These are phyloP conservation scores for Aphanocladium album DNA, from an alignment of 2,329 filamentous ascomycete genomes.

Conservation along the genomic window DNA sequence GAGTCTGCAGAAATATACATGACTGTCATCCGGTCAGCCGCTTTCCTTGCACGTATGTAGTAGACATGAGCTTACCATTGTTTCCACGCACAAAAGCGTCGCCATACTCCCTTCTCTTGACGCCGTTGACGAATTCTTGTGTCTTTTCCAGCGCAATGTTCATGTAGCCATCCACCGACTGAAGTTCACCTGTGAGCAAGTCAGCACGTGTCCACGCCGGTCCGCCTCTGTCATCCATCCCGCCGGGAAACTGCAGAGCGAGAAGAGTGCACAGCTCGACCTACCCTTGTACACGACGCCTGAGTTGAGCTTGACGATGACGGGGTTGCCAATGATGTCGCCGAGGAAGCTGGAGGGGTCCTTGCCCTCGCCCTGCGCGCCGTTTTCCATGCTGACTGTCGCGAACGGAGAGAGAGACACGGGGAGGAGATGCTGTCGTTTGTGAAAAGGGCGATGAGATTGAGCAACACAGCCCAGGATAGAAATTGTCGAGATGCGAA, in stretches of 20 bases:
- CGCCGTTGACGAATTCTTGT: conserved; percentile 82
- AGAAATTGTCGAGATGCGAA: neutral
- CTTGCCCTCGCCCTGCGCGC: conserved; percentile 67
- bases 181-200: conserved; percentile 67
- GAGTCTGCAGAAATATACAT: conserved; percentile 67
- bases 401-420: neutral
- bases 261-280: neutral
- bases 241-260: neutral
- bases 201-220: conserved; percentile 14
- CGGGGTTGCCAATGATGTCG: conserved; percentile 89
- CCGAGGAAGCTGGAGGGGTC: conserved; percentile 91
- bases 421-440: neutral
- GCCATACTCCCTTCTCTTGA: conserved; percentile 76
- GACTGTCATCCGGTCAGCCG: conserved; percentile 37
- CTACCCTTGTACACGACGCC: conserved; percentile 94
- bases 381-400: conserved; percentile 64
- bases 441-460: neutral
- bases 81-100: conserved; percentile 96
- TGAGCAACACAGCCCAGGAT: too few species aligned
- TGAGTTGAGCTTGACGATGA: conserved; percentile 98
- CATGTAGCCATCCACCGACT: conserved; percentile 99
- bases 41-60: neutral
- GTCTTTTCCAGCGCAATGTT: conserved; percentile 98
- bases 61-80: conserved; percentile 60
- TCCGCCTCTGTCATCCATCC: neutral